Evolutionary conservation across 495 filamentous ascomycete genomes (phyloP), one percentile per base, ranked within the genome.

Genomic region (Aspergillus heteromorphus): DNA sequence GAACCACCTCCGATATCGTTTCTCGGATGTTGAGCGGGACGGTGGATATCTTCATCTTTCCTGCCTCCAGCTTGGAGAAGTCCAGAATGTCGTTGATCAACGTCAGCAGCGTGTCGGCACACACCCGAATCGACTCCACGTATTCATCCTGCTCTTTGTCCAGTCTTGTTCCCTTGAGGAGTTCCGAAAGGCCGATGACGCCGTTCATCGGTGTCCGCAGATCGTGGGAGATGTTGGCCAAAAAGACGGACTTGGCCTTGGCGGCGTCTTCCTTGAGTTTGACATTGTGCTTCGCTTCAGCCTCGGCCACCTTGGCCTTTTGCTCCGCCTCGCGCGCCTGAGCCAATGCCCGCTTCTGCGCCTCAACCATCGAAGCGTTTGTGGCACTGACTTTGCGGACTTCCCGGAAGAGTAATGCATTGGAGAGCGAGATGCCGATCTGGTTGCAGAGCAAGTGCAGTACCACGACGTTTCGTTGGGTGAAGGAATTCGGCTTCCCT

Each of bases 11-110:
- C 6, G 82, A 82, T 51, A 95, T 89, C 54, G 92, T 95, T 67
- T 91, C 89, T 58, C 84, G 86, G 0, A 93, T 79, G 52, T 88
- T 92, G 58, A 95, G 80, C 1, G 89, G 88, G 47, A 92, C 90
- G 10, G 87, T 86, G 51, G 88, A 92, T 8, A 95, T 85, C 67
- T 90, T 89, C 88, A 96, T 93, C 74, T 95, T 96, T 62, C 92
- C 91, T 14, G 91, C 91, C 67, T 96, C 91, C 64, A 96, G 83
- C 64, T 93, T 91, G 27, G 89, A 93, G 65, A 93, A 96, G 67
- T 96, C 91, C 1, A 96, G 75, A 19, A 96, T 92, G 60, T 96
- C 91, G 64, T 96, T 96, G 75, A 96, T 96, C 51, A 96, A 86
- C 0, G 87, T 91, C n/a, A 96, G 78, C 7, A 96, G 74, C 7